Percentiles rank a stretch among this genome's conserved stretches.
These are phyloP conservation scores for Rhytidiadelphus loreus DNA, from an alignment of 225 moss, liverwort and hornwort genomes.

Conservation along the genomic window DNA sequence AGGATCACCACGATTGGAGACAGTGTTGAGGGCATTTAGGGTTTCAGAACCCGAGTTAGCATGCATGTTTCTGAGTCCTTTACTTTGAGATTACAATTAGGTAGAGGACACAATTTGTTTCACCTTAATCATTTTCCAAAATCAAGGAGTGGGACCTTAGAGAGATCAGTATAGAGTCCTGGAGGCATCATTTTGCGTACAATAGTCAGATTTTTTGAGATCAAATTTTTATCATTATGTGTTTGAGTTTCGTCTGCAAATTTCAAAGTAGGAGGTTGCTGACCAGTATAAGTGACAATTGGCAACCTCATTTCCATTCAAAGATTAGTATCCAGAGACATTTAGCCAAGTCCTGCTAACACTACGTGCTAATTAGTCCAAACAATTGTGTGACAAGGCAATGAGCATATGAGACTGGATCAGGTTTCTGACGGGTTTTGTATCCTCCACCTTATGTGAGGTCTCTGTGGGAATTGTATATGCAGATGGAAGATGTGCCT, in stretches of 20 bases:
- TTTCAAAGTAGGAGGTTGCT: neutral
- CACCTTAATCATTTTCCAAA: neutral
- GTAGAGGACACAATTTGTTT: neutral
- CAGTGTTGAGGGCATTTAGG: neutral
- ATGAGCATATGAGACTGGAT: neutral
- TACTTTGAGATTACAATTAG: neutral
- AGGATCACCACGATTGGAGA: neutral
- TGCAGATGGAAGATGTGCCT: conserved; percentile 84
- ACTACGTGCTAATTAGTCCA: neutral
- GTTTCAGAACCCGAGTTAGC: neutral
- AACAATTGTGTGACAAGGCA: neutral
- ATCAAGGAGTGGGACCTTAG: neutral
- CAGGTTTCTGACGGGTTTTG: neutral
- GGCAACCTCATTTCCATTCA: neutral
- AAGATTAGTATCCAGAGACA: neutral
- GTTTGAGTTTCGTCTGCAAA: neutral
- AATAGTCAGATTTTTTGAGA: neutral
- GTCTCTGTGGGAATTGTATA: neutral
- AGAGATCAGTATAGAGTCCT: neutral
- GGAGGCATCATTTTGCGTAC: neutral
- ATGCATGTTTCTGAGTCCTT: neutral
- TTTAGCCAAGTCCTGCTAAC: neutral
- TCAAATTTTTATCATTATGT: neutral
- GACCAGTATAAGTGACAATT: neutral
- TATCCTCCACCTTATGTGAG: neutral